phyloP scores from a whole-genome alignment of 148 eudicot genomes.

The Agrostemma githago region DNA sequence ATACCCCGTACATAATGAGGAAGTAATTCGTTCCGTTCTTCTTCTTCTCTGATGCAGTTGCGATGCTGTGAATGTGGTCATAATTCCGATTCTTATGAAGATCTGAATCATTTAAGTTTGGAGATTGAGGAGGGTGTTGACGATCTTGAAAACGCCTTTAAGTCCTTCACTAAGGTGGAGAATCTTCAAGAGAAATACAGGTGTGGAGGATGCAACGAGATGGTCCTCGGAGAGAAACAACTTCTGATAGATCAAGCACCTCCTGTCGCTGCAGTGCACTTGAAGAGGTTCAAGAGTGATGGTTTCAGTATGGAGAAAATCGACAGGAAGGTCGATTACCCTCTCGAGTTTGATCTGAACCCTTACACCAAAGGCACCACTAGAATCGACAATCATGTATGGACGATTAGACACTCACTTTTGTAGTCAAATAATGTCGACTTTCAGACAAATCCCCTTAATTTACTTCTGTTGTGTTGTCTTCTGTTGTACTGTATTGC shows the following conservation, averaged over 20 bases:
- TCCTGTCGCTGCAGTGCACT: slow-evolving; percentile 62
- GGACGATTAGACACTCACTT: slow-evolving; percentile 8
- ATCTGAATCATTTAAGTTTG: slow-evolving; percentile 66
- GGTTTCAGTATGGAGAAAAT: slow-evolving; percentile 68
- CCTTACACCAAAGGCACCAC: slow-evolving; percentile 40
- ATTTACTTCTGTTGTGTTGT: not conserved
- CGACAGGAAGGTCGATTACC: slow-evolving; percentile 62
- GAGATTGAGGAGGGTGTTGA: slow-evolving; percentile 75
- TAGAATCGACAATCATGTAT: slow-evolving; percentile 35
- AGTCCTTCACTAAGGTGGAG: slow-evolving; percentile 89
- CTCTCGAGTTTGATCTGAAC: slow-evolving; percentile 63
- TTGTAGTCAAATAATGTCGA: not conserved
- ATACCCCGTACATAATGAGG: not conserved
- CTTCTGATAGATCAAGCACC: slow-evolving; percentile 73
- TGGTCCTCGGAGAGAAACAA: slow-evolving; percentile 72
- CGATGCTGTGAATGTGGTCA: slow-evolving; percentile 72
- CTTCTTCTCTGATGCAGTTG: slow-evolving; percentile 42
- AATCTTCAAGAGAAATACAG: slow-evolving; percentile 50
- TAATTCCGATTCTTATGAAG: slow-evolving; percentile 72
- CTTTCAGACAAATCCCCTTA: not conserved
- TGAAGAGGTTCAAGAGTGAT: slow-evolving; percentile 89
- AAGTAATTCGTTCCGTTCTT: not conserved
- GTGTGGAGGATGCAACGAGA: slow-evolving; percentile 73
- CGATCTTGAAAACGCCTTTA: slow-evolving; percentile 49
- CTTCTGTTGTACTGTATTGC: not conserved